Base-by-base conservation (phyloP, 78 protist species). In the Dictyostelium firmibasis region DNA sequence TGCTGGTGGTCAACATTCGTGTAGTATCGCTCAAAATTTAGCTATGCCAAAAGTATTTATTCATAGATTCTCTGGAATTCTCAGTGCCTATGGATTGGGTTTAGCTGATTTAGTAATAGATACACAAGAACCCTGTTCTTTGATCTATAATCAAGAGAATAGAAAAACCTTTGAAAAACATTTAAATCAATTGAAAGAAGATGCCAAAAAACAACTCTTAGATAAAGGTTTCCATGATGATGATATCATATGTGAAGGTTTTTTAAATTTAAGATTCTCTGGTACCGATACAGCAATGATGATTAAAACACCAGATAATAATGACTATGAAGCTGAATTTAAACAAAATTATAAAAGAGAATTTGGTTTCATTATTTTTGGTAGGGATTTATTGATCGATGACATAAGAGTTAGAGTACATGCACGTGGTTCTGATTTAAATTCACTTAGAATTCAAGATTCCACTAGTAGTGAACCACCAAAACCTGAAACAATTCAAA, bases 1-100 rank as follows among this genome's bases (percentile, higher is more conserved):
- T 16, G 99, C 99, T 0, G 99, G 99, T 20, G 98, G 98, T 6
- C 99, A 98, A 81, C 99, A 98, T 87, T 99, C 99, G 0, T 98
- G 99, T 79, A 97, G 97, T 18, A 81, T 98, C 14, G 99, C 99
- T 13, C 82, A 95, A 25, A 14, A 83, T 7, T 81, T 98, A 2
- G 97, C 98, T 25, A 98, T 98, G 98, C 36, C 81, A n/a, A 50
- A 53, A 36, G 95, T 98, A 8, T 85, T 95, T 64, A 84, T 98
- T 13, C 99, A 97, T 50, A 47, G 96, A 69, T 83, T 86, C 96
- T 57, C 98, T 47, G 98, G 98, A 76, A 96, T 98, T 38, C 91
- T 98, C 13, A 69, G 94, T 3, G 99, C 99, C 11, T 91, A 89
- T 53, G 99, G 99, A 27, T 14, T 98, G 9, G 98, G 96, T 27